A percentile compares a stretch with the other conserved stretches of the same genome.
These are phyloP conservation scores for Annona squamosa DNA, from an alignment of 164 flowering plant genomes.

Conservation along the genomic window DNA sequence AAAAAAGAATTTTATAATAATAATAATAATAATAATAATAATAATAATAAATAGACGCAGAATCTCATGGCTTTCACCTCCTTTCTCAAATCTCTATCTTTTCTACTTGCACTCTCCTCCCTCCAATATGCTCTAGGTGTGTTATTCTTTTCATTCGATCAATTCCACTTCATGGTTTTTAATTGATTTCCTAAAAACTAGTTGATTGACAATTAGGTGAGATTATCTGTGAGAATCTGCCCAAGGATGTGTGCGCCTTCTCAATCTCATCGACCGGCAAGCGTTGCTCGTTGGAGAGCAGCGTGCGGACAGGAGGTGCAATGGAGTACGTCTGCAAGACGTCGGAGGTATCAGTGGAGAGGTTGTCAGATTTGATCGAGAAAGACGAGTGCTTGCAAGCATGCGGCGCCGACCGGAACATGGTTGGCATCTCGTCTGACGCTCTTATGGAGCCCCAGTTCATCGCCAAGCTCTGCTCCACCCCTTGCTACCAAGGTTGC, in stretches of 20 bases:
- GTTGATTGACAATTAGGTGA: slow-evolving; percentile 29
- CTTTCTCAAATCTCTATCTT: background rate
- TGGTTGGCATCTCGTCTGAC: slow-evolving; percentile 71
- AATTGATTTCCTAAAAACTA: background rate
- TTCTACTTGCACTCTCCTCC: background rate
- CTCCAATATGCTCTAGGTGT: background rate
- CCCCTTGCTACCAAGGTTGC: slow-evolving; percentile 51
- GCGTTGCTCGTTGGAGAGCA: slow-evolving; percentile 64
- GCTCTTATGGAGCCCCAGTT: slow-evolving; percentile 54
- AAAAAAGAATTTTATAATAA: background rate
- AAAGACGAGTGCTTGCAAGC: slow-evolving; percentile 51
- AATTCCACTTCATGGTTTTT: background rate
- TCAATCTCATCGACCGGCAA: slow-evolving; percentile 60
- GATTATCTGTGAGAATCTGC: slow-evolving; percentile 56
- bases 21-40: no score
- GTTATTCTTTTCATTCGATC: background rate
- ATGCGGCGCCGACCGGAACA: slow-evolving; percentile 60
- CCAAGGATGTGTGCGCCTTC: slow-evolving; percentile 44
- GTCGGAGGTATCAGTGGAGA: slow-evolving; percentile 55
- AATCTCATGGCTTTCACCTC: background rate
- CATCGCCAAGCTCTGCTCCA: slow-evolving; percentile 58
- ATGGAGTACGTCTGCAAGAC: slow-evolving; percentile 54
- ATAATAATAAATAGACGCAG: no score
- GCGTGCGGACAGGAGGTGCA: slow-evolving; percentile 18
- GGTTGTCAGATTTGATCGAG: slow-evolving; percentile 49